Base-by-base conservation (phyloP, 495 filamentous ascomycete species). In the Astrothelium subdiscretum region DNA sequence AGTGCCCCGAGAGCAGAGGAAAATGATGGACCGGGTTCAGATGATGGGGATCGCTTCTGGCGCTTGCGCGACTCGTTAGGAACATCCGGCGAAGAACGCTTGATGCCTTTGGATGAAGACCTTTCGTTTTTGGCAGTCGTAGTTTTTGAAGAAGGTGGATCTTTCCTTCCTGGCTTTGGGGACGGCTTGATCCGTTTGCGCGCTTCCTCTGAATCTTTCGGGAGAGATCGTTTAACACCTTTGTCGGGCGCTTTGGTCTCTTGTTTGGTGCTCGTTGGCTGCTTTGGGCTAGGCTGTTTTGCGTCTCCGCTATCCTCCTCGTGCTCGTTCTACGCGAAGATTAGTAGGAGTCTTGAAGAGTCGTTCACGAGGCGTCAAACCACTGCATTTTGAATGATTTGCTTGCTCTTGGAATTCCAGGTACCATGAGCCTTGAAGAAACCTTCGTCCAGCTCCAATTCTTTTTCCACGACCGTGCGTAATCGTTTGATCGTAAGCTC, bases 371-470 rank as follows among this genome's bases (percentile, higher is more conserved):
- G n/a, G 31, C 29, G 10, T 8, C 84, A 69, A 78, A 95, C 92
- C 60, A 88, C 81, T 72, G 84, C 82, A 18, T 81, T 77, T 62
- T 81, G 79, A 60, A 97, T 90, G 31, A 95, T 69, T 20, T 78
- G 67, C 62, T 95, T 90, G 74, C 90, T 95, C 66, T 80, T 81
- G n/a, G 76, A 70, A 68, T 94, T 95, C 94, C 92, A 97, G 20
- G 79, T 71, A 2, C 66, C 71, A 44, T 81, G 72, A 27, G 62
- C 71, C 66, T 85, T 89, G 68, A 95, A 85, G 68, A 89, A 96
- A 0, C 82, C 88, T 3, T 80, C 75, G 2, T 80, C 78, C 1
- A 98, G 80, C 29, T 74, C 78, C 6, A 91, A 72, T 48, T 85
- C 70, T 65, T 84, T 73, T 68, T 92, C 90, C 2, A 82, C 86